Base-by-base conservation (phyloP, 768 basidiomycete genomes). In the Pulveroboletus ravenelii region DNA sequence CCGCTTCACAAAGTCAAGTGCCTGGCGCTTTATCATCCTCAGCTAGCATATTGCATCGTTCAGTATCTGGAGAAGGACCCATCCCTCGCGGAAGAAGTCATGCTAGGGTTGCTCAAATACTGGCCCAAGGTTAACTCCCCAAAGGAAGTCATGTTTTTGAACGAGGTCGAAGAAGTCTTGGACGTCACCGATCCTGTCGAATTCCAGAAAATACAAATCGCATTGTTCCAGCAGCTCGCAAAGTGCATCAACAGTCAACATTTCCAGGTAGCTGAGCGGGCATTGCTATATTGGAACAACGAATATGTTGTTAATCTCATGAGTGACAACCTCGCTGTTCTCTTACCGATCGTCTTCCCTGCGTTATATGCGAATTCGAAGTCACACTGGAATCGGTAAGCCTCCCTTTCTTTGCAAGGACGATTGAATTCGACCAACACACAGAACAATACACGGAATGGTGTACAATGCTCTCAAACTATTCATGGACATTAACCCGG, bases 111-210 rank as follows among this genome's bases (percentile, higher is more conserved):
- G n/a, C 80, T 99, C 66, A 87, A 88, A 69, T 99, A 80, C 70
- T 99, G 96, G 96, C 96, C 96, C 30, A 98, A 98, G 70, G 96
- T 99, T 61, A 98, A 99, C 70, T 93, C 90, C 31, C 94, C 94
- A 14, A 99, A 99, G 74, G 96, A 99, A 65, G 96, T 98, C 70
- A 99, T 99, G 96, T 99, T 90, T 74, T 76, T 99, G 51, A 97
- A 97, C 70, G 96, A 99, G 74, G 92, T 99, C 47, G 96, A 99
- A 71, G 96, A 99, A 75, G 89, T 99, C 5, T 72, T 99, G 55
- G 96, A 99, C 70, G 96, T 99, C 52, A 97, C 96, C 58, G 94
- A 98, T 62, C 93, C 93, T 2, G 79, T 80, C 48, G 94, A 98
- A 71, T 99, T 99, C 73, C 85, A 85, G 69, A 98, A 98, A 78